Conservation (phyloP, 345 rosid species). For the Eutrema japonicum region DNA sequence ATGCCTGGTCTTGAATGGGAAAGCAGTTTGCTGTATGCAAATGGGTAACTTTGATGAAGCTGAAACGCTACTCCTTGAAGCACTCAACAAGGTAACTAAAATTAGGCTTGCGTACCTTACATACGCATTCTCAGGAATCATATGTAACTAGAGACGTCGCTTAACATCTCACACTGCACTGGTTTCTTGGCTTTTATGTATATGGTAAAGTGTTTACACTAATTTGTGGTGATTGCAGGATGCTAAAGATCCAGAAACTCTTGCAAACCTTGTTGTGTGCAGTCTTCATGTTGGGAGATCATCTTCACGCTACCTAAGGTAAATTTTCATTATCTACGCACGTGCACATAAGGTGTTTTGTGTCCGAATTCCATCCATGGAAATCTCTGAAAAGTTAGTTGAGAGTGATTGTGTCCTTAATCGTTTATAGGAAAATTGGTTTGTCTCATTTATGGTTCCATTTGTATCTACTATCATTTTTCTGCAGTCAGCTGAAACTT, state of each 20-base stretch:
- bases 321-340: background rate
- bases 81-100: slow-evolving; percentile 76
- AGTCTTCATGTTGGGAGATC: slow-evolving; percentile 93
- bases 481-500: slow-evolving; percentile 86
- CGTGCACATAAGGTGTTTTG: background rate
- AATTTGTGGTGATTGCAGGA: slow-evolving; percentile 55
- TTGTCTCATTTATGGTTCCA: background rate
- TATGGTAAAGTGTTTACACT: background rate
- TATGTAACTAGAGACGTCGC: background rate
- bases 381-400: background rate
- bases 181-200: background rate
- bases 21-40: slow-evolving; percentile 94
- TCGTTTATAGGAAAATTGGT: background rate
- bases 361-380: too few species aligned
- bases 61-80: slow-evolving; percentile 88
- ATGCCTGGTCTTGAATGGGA: slow-evolving; percentile 84
- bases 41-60: slow-evolving; percentile 98
- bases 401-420: background rate
- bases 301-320: slow-evolving; percentile 87
- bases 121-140: background rate
- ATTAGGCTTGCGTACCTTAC: background rate
- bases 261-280: slow-evolving; percentile 89
- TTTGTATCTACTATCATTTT: background rate
- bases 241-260: slow-evolving; percentile 95
- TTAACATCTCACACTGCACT: background rate